Percentiles rank a stretch among this genome's conserved stretches.
These are phyloP conservation scores for Trametes polyzona DNA, from an alignment of 1,284 basidiomycete species.

Conservation along the genomic window DNA sequence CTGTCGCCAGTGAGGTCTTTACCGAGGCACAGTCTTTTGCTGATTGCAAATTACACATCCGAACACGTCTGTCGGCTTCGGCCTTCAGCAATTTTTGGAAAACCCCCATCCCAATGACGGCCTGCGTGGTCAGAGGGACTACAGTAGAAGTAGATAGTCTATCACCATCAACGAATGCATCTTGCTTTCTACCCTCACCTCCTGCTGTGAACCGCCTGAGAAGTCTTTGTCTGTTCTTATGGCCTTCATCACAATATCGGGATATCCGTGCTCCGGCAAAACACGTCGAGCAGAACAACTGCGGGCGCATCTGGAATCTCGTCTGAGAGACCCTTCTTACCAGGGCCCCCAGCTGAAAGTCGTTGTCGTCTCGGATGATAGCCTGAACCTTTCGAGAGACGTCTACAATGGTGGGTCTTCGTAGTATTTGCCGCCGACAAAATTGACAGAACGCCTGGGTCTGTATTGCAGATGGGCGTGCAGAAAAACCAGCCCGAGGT, in stretches of 20 bases:
- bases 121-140: slow-evolving; percentile 22
- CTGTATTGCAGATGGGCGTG: slow-evolving; percentile 72
- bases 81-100: slow-evolving; percentile 43
- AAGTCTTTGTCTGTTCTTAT: slow-evolving; percentile 46
- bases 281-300: slow-evolving; percentile 75
- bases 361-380: slow-evolving; percentile 79
- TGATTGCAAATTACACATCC: slow-evolving; percentile 83
- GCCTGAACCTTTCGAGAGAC: slow-evolving; percentile 63
- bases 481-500: slow-evolving; percentile 90
- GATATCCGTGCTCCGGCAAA: slow-evolving; percentile 90
- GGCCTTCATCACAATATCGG: slow-evolving; percentile 95
- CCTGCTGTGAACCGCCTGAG: not conserved
- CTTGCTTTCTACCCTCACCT: slow-evolving; percentile 17
- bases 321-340: slow-evolving; percentile 54
- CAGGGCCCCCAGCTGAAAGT: slow-evolving; percentile 61
- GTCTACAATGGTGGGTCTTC: slow-evolving; percentile 74
- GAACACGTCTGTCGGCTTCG: slow-evolving; percentile 43
- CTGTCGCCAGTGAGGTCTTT: slow-evolving; percentile 87
- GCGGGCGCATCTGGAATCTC: slow-evolving; percentile 58
- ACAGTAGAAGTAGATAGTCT: slow-evolving; percentile 3
- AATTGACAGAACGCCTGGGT: not conserved
- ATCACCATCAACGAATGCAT: slow-evolving; percentile 13
- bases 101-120: slow-evolving; percentile 26
- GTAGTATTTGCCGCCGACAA: not conserved
- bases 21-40: slow-evolving; percentile 85